Evolutionary conservation across 805 yeast species (phyloP).

Genomic region (Lipomyces kockii): DNA sequence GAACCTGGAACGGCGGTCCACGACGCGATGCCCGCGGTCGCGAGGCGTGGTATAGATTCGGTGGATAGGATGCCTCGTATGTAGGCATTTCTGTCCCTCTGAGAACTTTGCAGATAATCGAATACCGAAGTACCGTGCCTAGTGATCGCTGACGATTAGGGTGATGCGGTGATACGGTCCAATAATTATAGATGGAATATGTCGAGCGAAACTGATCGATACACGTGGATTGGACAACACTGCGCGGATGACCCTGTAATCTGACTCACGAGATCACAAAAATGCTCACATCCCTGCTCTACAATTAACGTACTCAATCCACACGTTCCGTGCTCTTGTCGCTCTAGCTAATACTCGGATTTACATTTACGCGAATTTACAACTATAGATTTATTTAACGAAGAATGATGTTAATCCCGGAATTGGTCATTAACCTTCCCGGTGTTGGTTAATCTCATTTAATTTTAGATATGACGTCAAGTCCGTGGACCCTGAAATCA

Average conservation of each 20-base stretch:
- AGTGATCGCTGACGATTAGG: not conserved
- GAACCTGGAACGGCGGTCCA: conserved; percentile 9
- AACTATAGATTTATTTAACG: not conserved
- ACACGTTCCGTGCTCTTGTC: not conserved
- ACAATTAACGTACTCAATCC: not conserved
- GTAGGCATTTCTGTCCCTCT: conserved; percentile 26
- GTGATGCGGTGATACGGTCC: not conserved
- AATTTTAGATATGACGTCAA: not conserved
- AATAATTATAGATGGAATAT: not conserved
- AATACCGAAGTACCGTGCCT: not conserved
- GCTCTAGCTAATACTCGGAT: not conserved
- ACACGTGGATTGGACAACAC: too few relatives aligned
- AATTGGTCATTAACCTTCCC: not conserved
- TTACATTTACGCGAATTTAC: not conserved
- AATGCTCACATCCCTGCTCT: not conserved
- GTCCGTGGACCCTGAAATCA: not conserved
- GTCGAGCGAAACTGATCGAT: not conserved
- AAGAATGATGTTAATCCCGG: not conserved
- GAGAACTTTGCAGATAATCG: not conserved
- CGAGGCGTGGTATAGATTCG: conserved; percentile 29
- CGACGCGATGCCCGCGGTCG: conserved; percentile 18
- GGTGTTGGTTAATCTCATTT: not conserved
- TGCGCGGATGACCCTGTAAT: too few relatives aligned
- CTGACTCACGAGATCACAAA: not conserved
- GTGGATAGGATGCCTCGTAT: conserved; percentile 36